Base-by-base conservation (phyloP, 2,329 filamentous ascomycete genomes). In the Phoma sp. region DNA sequence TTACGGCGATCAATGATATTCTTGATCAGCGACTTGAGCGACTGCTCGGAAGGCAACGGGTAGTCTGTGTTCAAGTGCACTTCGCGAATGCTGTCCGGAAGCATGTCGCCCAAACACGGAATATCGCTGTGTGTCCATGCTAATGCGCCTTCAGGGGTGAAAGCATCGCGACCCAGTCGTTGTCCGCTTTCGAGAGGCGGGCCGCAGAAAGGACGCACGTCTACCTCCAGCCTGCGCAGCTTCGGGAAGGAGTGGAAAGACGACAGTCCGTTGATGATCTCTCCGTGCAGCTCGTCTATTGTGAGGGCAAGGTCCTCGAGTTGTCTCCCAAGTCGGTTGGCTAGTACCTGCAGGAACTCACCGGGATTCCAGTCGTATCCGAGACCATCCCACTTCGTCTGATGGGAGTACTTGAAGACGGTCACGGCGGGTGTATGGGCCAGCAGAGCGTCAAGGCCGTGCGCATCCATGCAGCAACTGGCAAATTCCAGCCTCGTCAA, bases 171-270 rank as follows among this genome's bases (percentile, higher is more conserved):
- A 12, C 71, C 71, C 3, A 56, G 60, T 7, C 60, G 60, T 34
- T 74, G 71, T 1, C 70, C 71, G 34, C 68, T 72, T 50, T 73
- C 70, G 2, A 74, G 32, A 3, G 71, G 71, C 7, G 71, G 71
- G 0, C 71, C 71, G 15, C 68, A 70, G 46, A 74, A 74, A 7
- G 69, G 54, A 17, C 48, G 42, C 1, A 74, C 60, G 21, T 73
- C 71, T 3, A 70, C 65, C 54, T 74, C 71, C 3, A 74, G 45
- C 30, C 53, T 62, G 30, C 61, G 20, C 5, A 74, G 53, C 1
- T 55, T 56, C 1, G 59, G 49, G 21, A 73, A 71, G 1, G 59
- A 54, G 45, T 67, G 57, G 38, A 73, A 69, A 0, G 68, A 68
- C 2, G 69, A 73, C 4, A 67, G 58, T 4, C 71, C 71, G 15